Percentiles rank a stretch among this genome's conserved stretches.
phyloP scores from a whole-genome alignment of 352 stramenopile genomes.

The Pythium diclinum region DNA sequence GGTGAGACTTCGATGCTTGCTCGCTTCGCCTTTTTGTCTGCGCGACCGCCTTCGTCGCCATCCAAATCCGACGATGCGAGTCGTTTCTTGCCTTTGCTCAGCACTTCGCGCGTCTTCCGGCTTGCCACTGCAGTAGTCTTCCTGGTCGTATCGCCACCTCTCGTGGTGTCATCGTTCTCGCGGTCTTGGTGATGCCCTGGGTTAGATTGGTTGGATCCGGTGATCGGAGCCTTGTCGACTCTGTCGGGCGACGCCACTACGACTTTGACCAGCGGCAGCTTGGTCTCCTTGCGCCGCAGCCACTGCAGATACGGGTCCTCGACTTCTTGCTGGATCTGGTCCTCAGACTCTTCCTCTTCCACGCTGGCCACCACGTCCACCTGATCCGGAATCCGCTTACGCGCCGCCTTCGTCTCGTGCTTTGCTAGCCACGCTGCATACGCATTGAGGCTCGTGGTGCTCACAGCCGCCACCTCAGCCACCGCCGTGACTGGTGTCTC shows the following conservation, averaged over 20 bases:
- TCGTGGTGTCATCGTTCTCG: neutral
- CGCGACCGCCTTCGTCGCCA: neutral
- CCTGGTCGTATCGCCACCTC: neutral
- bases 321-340: neutral
- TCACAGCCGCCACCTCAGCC: neutral
- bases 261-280: slow-evolving; percentile 15
- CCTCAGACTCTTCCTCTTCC: neutral
- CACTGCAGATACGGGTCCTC: slow-evolving; percentile 14
- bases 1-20: neutral
- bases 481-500: neutral
- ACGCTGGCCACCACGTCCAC: neutral
- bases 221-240: neutral
- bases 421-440: slow-evolving; percentile 41
- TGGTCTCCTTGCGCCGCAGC: slow-evolving; percentile 23
- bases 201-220: neutral
- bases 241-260: slow-evolving; percentile 2
- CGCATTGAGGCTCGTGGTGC: slow-evolving; percentile 18
- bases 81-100: slow-evolving; percentile 8
- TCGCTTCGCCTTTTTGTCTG: slow-evolving; percentile 9
- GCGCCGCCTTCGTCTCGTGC: slow-evolving; percentile 23
- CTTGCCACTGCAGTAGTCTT: too few relatives aligned
- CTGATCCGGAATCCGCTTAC: neutral
- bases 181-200: neutral
- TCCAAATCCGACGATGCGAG: neutral
- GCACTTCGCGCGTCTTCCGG: neutral